Percentiles rank a stretch among this genome's conserved stretches.
phyloP scores from a whole-genome alignment of 192 early-diverging fungal genomes.

The Kickxella alabastrina region DNA sequence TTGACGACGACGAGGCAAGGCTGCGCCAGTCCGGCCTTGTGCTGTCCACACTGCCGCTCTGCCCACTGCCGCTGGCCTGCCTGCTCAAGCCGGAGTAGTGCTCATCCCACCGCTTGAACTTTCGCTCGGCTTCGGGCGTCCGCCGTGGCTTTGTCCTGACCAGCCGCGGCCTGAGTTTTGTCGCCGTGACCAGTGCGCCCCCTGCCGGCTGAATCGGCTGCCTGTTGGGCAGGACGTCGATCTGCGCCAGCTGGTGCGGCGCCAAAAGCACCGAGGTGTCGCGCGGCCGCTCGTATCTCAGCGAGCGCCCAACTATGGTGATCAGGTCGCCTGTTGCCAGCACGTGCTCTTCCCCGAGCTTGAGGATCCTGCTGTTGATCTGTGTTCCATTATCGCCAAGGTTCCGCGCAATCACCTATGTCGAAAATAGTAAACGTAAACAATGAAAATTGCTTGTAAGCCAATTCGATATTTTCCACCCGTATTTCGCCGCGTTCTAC shows the following conservation, averaged over 20 bases:
- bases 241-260: neutral
- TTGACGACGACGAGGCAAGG: neutral
- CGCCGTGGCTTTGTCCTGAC: constrained; percentile 1
- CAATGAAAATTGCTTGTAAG: neutral
- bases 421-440: neutral
- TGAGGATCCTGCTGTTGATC: constrained; percentile 9
- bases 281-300: constrained; percentile 32
- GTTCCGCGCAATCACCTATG: constrained; percentile 29
- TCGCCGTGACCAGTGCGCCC: neutral
- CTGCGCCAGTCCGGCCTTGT: neutral
- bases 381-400: constrained; percentile 31
- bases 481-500: too few relatives aligned
- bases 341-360: constrained; percentile 15
- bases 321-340: constrained; percentile 30
- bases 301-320: constrained; percentile 37
- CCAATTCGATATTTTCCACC: neutral
- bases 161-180: neutral
- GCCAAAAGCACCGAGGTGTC: neutral
- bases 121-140: constrained; percentile 17
- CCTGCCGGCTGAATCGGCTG: neutral
- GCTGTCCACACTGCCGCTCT: neutral
- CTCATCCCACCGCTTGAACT: constrained; percentile 34
- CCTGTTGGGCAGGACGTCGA: neutral
- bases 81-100: constrained; percentile 23
- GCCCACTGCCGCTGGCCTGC: too few relatives aligned